A percentile compares a stretch with the other conserved stretches of the same genome.
Conservation (phyloP, 2,329 filamentous ascomycete genomes). For the Aureobasidium subglaciale region DNA sequence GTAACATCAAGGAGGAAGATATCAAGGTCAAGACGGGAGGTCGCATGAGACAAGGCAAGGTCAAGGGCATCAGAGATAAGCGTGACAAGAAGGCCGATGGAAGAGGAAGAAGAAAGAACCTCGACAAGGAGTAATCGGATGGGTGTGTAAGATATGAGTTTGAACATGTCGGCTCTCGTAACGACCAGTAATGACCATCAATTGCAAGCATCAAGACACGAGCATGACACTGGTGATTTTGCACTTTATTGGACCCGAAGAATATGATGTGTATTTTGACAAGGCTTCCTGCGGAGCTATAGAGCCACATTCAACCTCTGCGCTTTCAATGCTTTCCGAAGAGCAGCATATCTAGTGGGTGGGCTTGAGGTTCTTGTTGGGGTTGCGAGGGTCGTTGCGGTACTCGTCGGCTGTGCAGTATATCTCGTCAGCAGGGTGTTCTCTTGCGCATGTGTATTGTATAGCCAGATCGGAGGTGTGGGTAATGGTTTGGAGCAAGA, state of each 20-base stretch:
- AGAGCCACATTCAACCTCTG: neutral
- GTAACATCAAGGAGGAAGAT: slow-evolving; percentile 19
- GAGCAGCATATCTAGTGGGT: neutral
- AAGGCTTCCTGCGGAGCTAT: slow-evolving; percentile 1
- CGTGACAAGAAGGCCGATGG: slow-evolving; percentile 28
- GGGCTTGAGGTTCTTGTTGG: slow-evolving; percentile 24
- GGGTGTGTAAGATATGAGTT: neutral
- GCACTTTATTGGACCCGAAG: neutral
- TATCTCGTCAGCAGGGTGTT: neutral
- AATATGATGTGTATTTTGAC: slow-evolving; percentile 7
- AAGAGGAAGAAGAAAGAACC: slow-evolving; percentile 8
- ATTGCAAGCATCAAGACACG: neutral
- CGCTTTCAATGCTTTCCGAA: neutral
- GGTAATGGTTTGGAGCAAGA: neutral
- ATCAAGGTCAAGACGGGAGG: slow-evolving; percentile 25
- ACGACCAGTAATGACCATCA: neutral
- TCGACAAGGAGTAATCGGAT: neutral
- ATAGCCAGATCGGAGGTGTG: neutral
- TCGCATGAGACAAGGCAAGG: slow-evolving; percentile 29
- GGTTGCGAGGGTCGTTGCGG: slow-evolving; percentile 96
- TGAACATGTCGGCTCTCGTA: slow-evolving; percentile 1
- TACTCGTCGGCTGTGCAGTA: slow-evolving; percentile 68
- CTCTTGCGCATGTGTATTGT: neutral
- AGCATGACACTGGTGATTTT: neutral
- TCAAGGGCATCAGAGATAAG: slow-evolving; percentile 30